Percentiles rank a stretch among this genome's conserved stretches.
phyloP scores from a whole-genome alignment of 108 stramenopile species.

The Cafeteria roenbergensis region DNA sequence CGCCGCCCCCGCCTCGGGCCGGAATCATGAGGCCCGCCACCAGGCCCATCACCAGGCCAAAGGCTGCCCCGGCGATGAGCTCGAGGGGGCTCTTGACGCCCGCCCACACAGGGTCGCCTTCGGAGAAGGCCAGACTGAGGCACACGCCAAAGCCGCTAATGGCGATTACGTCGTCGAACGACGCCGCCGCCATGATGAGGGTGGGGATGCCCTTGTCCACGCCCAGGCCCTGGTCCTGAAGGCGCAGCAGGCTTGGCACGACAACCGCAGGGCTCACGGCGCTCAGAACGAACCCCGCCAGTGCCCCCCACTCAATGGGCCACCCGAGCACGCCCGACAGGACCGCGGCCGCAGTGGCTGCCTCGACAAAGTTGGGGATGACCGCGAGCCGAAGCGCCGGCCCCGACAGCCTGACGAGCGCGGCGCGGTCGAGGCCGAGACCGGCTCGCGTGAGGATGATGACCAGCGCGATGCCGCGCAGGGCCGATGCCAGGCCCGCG shows the following conservation, averaged over 20 bases:
- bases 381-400: slow-evolving; percentile 26
- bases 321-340: background rate
- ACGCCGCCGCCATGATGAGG: slow-evolving; percentile 38
- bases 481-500: background rate
- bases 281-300: slow-evolving; percentile 30
- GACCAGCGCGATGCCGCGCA: slow-evolving; percentile 17
- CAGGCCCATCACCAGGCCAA: slow-evolving; percentile 23
- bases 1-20: slow-evolving; percentile 5
- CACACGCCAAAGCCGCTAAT: slow-evolving; percentile 37
- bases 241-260: slow-evolving; percentile 26
- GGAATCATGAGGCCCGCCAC: slow-evolving; percentile 4
- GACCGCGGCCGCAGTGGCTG: slow-evolving; percentile 4
- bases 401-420: slow-evolving; percentile 12
- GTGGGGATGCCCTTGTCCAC: slow-evolving; percentile 37
- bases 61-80: slow-evolving; percentile 22
- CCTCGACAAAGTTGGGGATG: slow-evolving; percentile 26
- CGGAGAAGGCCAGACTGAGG: slow-evolving; percentile 24
- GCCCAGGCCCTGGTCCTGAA: slow-evolving; percentile 31
- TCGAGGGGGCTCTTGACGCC: slow-evolving; percentile 8
- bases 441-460: slow-evolving; percentile 31
- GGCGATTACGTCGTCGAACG: slow-evolving; percentile 37
- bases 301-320: slow-evolving; percentile 16
- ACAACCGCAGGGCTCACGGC: slow-evolving; percentile 43
- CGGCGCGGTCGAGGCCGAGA: slow-evolving; percentile 25
- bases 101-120: background rate